A percentile compares a stretch with the other conserved stretches of the same genome.
Conservation (phyloP, 768 basidiomycete species). For the Cytidiella melzeri region DNA sequence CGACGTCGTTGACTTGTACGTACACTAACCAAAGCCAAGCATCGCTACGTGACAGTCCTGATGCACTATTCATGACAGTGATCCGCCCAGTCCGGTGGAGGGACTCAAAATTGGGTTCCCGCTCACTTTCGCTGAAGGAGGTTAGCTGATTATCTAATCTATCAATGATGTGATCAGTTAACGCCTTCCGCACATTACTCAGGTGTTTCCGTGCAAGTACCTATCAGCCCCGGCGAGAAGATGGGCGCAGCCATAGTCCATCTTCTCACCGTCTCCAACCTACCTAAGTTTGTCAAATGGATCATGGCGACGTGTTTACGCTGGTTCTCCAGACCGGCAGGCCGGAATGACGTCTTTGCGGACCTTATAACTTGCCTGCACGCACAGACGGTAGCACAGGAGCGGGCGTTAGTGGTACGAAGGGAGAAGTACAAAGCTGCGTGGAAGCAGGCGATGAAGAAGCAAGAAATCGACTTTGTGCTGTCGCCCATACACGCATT, state of each 20-base stretch:
- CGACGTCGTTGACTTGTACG: slow-evolving; percentile 34
- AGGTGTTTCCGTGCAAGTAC: slow-evolving; percentile 13
- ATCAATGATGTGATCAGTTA: neutral
- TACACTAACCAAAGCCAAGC: neutral
- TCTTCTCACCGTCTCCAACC: slow-evolving; percentile 11
- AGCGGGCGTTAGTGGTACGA: slow-evolving; percentile 18
- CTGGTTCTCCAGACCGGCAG: slow-evolving; percentile 20
- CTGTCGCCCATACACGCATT: slow-evolving; percentile 33
- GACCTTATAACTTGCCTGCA: slow-evolving; percentile 17
- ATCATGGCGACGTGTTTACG: slow-evolving; percentile 19
- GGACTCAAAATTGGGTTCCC: slow-evolving; percentile 24
- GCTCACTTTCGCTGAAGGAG: slow-evolving; percentile 24
- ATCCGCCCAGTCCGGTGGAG: slow-evolving; percentile 23
- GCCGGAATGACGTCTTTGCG: slow-evolving; percentile 25
- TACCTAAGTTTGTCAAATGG: slow-evolving; percentile 23
- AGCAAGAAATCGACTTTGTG: slow-evolving; percentile 30
- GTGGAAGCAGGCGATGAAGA: slow-evolving; percentile 21
- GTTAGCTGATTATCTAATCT: slow-evolving; percentile 10
- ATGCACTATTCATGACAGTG: slow-evolving; percentile 18
- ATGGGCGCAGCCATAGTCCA: slow-evolving; percentile 17
- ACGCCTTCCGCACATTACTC: too few species aligned
- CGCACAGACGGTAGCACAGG: slow-evolving; percentile 17
- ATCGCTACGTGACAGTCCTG: neutral
- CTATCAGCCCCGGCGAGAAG: slow-evolving; percentile 15
- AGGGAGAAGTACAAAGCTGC: slow-evolving; percentile 21